Percentiles rank a stretch among this genome's conserved stretches.
Evolutionary conservation across 768 basidiomycete genomes (phyloP).

Genomic region (Phylloporus sp.): DNA sequence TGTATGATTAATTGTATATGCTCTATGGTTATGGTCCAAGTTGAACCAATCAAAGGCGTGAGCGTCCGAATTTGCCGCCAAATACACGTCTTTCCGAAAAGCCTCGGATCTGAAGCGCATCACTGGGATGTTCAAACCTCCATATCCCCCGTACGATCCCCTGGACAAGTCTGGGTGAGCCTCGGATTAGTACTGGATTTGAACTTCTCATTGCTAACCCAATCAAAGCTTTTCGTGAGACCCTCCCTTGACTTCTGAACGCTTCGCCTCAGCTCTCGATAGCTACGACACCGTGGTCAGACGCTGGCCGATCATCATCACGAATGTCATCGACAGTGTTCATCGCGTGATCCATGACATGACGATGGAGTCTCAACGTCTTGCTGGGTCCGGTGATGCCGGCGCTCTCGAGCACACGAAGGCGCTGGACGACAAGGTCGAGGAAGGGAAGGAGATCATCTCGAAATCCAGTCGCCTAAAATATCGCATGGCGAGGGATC

Average conservation of each 20-base stretch:
- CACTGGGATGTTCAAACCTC: slow-evolving; percentile 40
- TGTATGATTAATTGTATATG: slow-evolving; percentile 8
- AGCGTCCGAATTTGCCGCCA: too few relatives aligned
- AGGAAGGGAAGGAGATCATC: slow-evolving; percentile 79
- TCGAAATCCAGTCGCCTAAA: slow-evolving; percentile 71
- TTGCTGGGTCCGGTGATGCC: slow-evolving; percentile 6
- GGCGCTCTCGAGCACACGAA: slow-evolving; percentile 15
- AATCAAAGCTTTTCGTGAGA: slow-evolving; percentile 62
- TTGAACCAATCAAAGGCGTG: too few relatives aligned
- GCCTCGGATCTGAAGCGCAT: not conserved
- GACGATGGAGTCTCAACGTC: slow-evolving; percentile 36
- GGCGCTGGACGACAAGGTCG: slow-evolving; percentile 41
- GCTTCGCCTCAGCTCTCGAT: slow-evolving; percentile 3
- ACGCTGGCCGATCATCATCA: slow-evolving; percentile 83
- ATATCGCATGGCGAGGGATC: slow-evolving; percentile 83
- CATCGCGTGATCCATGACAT: slow-evolving; percentile 64
- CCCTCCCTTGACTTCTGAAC: not conserved
- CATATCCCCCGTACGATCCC: slow-evolving; percentile 71
- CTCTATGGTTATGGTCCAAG: not conserved
- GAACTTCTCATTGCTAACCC: too few relatives aligned
- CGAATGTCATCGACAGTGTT: slow-evolving; percentile 71
- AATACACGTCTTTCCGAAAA: too few relatives aligned
- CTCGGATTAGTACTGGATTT: too few relatives aligned
- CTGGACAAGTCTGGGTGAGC: slow-evolving; percentile 59
- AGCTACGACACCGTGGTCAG: slow-evolving; percentile 77